A percentile compares a stretch with the other conserved stretches of the same genome.
Evolutionary conservation across 2,329 filamentous ascomycete genomes (phyloP).

Genomic region (Pseudocercospora eumusae): DNA sequence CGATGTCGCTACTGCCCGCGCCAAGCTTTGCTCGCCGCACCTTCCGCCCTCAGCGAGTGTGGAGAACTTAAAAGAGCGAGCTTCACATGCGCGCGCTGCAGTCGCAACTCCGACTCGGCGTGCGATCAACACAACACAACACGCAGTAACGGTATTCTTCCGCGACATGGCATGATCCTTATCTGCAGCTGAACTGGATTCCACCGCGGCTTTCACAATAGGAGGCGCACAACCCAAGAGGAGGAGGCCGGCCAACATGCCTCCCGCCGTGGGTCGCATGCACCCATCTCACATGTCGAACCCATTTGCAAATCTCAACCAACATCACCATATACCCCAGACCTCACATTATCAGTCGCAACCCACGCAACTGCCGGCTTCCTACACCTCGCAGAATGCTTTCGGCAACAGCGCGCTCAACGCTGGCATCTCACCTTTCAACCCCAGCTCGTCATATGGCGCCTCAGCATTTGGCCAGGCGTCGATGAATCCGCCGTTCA

Average conservation of each 20-base stretch:
- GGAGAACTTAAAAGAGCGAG: background rate
- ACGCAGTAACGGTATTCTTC: no score
- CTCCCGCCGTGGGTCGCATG: slow-evolving; percentile 59
- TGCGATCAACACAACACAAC: background rate
- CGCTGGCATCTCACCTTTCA: slow-evolving; percentile 45
- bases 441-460: slow-evolving; percentile 33
- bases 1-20: slow-evolving; percentile 1
- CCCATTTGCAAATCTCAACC: slow-evolving; percentile 61
- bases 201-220: slow-evolving; percentile 9
- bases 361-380: slow-evolving; percentile 40
- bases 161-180: slow-evolving; percentile 2
- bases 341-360: slow-evolving; percentile 36
- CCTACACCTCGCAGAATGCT: slow-evolving; percentile 44
- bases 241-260: slow-evolving; percentile 48
- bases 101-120: background rate
- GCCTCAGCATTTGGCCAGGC: slow-evolving; percentile 37
- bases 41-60: background rate
- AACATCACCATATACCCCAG: slow-evolving; percentile 41
- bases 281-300: slow-evolving; percentile 60
- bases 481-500: slow-evolving; percentile 33
- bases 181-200: background rate
- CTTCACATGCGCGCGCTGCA: slow-evolving; percentile 6
- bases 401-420: slow-evolving; percentile 42
- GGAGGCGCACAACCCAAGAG: slow-evolving; percentile 4
- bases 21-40: slow-evolving; percentile 12